Evolutionary conservation across 2,329 filamentous ascomycete genomes (phyloP).

Genomic region (Chaetomiaceae sp.): DNA sequence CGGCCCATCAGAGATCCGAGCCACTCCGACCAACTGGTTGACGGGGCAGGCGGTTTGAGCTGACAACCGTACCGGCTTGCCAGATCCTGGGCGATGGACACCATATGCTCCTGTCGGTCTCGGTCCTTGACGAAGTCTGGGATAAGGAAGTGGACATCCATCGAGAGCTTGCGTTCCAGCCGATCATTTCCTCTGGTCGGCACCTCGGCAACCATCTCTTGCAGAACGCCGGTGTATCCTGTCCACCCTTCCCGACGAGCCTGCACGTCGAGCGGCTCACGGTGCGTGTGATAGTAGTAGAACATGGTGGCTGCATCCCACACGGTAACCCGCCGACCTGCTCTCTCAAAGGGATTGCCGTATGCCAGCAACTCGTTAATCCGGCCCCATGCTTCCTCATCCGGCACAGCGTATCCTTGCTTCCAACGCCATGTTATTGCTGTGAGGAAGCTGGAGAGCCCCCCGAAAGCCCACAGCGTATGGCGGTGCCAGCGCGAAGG

Average conservation of each 20-base stretch:
- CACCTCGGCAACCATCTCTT: conserved; percentile 19
- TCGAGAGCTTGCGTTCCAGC: conserved; percentile 17
- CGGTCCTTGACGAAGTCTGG: not conserved
- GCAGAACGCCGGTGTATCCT: conserved; percentile 18
- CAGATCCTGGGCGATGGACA: not conserved
- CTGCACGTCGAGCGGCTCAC: not conserved
- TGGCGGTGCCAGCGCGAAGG: no score
- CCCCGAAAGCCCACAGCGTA: not conserved
- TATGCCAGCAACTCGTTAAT: no score
- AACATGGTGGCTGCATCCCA: conserved; percentile 11
- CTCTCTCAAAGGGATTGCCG: not conserved
- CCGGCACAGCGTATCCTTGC: not conserved
- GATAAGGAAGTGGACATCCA: conserved; percentile 18
- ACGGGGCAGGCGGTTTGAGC: not conserved
- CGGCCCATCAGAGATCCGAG: no score
- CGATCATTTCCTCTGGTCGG: conserved; percentile 13
- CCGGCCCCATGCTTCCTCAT: not conserved
- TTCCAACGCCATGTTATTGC: not conserved
- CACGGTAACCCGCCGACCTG: not conserved
- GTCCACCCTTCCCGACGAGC: conserved; percentile 1
- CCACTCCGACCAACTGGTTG: no score
- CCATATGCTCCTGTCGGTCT: not conserved
- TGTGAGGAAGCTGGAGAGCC: not conserved
- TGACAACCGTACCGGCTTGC: not conserved
- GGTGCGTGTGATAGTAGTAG: conserved; percentile 14